Evolutionary conservation across 2,329 filamentous ascomycete species (phyloP), one percentile per base, ranked within the genome.

Genomic region (Pseudogymnoascus sp.): DNA sequence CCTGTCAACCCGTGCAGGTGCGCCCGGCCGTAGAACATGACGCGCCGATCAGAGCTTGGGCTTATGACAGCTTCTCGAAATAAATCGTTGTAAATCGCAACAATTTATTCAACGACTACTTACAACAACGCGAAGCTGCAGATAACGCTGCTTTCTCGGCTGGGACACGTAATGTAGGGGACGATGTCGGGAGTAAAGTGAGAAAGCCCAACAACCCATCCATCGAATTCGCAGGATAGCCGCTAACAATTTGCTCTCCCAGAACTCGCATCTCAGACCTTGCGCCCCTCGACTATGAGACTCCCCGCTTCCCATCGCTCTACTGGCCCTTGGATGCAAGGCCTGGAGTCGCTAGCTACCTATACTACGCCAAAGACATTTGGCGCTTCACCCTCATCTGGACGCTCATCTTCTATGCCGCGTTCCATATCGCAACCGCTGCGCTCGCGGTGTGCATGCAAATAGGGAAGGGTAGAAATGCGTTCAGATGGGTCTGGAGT

Each of bases 351-450:
- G 67, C 71, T 2, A 72, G 72, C 18, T 74, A 74, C 56, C 83
- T 90, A 64, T 89, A 88, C 75, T 78, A 85, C 70, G 78, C 81
- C 1, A 70, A 72, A 62, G 85, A 89, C 67, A 86, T 90, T 63
- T 87, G 86, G 82, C 83, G 84, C 63, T 89, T 87, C 73, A 90
- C 87, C 1, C 75, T 88, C 4, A 80, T 82, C 72, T 90, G 87
- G 87, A 89, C 86, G 0, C 75, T 90, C 33, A 79, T 90, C 7
- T 80, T 86, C 67, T 87, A 85, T 66, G 82, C 78, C 5, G 79
- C 80, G 3, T 81, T 85, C n/a, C 86, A 90, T 72, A 40, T 70
- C 18, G 75, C 81, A 3, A 85, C 84, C 0, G 82, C 83, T 0
- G 74, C 75, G 1, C 89, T 83, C 73, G 86, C 85, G 0, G 80